Evolutionary conservation across 2,329 filamentous ascomycete genomes (phyloP), one percentile per base, ranked within the genome.

Genomic region (Diplodia scrobiculata): DNA sequence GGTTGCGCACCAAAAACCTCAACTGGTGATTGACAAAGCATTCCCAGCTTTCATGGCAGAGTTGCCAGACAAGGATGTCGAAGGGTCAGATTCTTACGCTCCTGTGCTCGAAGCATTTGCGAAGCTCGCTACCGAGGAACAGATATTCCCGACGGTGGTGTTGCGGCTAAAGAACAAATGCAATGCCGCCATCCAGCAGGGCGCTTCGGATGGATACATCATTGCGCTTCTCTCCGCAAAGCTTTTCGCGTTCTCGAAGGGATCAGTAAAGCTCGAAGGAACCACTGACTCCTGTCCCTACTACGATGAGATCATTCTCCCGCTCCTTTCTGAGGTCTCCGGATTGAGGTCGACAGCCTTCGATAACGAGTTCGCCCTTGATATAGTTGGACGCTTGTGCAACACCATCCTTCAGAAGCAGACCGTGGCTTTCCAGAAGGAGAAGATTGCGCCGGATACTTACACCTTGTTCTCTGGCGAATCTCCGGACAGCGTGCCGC

Each of bases 41-140:
- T 86, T 90, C 70, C 87, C 87, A 29, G 84, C 85, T 5, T 88
- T 90, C 72, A 82, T 89, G 75, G 86, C 87, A 3, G 83, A 84
- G 47, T 76, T 90, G 3, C 88, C 87, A 1, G 87, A 87, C 67
- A 78, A 77, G 1, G 83, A 84, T 66, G 75, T 78, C n/a, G 80
- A 82, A 19, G 77, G 77, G 2, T 75, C 79, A 10, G 72, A 71
- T 6, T 73, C 75, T 5, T 88, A 88, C 70, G 71, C 83, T n/a
- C 77, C 82, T 5, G 84, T 86, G 0, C 76, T 90, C 27, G 87
- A 89, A 71, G 86, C 82, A 0, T 83, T 90, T 67, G 87, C 87
- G 2, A 86, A 88, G 70, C 82, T 90, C 21, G 87, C 85, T 65
- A 80, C 81, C 11, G 87, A 89, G 71, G 82, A 83, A 68, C 82